Percentiles rank a stretch among this genome's conserved stretches.
phyloP scores from a whole-genome alignment of 1,139 yeast species.

The Lodderomyces theae region DNA sequence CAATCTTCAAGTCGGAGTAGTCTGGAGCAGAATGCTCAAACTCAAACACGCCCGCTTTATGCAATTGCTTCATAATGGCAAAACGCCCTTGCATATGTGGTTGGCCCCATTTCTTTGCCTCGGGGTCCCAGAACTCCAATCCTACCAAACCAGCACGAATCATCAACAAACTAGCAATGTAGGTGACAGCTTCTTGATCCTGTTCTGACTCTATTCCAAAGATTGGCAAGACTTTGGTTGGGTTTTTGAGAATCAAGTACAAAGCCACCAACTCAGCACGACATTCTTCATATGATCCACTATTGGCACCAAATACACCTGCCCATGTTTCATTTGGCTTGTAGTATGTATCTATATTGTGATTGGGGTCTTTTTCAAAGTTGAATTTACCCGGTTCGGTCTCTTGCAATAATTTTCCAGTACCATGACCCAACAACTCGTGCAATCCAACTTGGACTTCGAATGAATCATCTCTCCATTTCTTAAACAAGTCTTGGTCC shows the following conservation, averaged over 20 bases:
- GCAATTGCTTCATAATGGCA: conserved; percentile 73
- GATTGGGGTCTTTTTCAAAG: conserved; percentile 64
- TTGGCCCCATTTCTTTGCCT: conserved; percentile 83
- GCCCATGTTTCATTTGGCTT: conserved; percentile 89
- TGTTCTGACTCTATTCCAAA: conserved; percentile 61
- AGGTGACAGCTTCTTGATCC: conserved; percentile 63
- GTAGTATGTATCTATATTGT: conserved; percentile 65
- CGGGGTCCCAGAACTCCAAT: conserved; percentile 85
- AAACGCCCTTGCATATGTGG: conserved; percentile 95
- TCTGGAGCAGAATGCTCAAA: conserved; percentile 48
- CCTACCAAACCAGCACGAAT: conserved; percentile 83
- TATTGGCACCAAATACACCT: conserved; percentile 71
- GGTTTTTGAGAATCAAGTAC: conserved; percentile 67
- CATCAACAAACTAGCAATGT: conserved; percentile 74
- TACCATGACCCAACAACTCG: conserved; percentile 89
- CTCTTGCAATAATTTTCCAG: conserved; percentile 76
- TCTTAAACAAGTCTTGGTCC: conserved; percentile 57
- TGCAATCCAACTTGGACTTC: conserved; percentile 94
- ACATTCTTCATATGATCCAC: conserved; percentile 90
- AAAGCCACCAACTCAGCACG: conserved; percentile 90
- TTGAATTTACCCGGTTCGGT: conserved; percentile 63
- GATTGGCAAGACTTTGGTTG: conserved; percentile 56
- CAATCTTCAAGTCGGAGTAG: conserved; percentile 57
- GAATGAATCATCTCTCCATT: conserved; percentile 78
- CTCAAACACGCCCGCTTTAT: conserved; percentile 64